phyloP scores from a whole-genome alignment of 1,284 basidiomycete genomes.

The Peniophora sp. region DNA sequence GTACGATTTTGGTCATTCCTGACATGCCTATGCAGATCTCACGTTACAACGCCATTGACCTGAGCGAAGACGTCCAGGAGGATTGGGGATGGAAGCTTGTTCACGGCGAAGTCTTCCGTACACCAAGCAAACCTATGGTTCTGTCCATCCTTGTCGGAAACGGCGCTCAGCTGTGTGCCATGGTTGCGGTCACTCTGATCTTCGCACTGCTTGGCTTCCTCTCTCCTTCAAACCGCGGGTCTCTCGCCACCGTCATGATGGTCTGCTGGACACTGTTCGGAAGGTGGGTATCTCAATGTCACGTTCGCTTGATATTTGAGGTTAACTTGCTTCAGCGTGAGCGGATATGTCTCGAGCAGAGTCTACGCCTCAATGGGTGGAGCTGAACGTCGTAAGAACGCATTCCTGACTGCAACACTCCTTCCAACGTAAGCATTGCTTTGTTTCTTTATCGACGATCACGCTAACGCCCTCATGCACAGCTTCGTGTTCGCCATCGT shows the following conservation, averaged over 20 bases:
- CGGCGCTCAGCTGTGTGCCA: conserved; percentile 83
- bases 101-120: conserved; percentile 93
- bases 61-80: conserved; percentile 91
- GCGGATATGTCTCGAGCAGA: conserved; percentile 86
- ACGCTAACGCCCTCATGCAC: conserved; percentile 26
- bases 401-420: conserved; percentile 82
- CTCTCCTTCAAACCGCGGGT: conserved; percentile 92
- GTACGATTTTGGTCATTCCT: conserved; percentile 29
- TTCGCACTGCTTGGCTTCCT: conserved; percentile 98
- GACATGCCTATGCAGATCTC: conserved; percentile 94
- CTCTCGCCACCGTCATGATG: conserved; percentile 93
- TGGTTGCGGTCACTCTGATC: conserved; percentile 87
- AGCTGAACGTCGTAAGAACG: conserved; percentile 71
- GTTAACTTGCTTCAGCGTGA: conserved; percentile 42
- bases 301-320: not conserved
- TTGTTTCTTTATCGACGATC: not conserved
- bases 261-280: conserved; percentile 95
- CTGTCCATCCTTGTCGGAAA: conserved; percentile 87
- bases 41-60: conserved; percentile 43
- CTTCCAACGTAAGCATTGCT: conserved; percentile 78
- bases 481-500: conserved; percentile 70
- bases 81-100: conserved; percentile 98
- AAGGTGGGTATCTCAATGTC: conserved; percentile 33
- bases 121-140: conserved; percentile 72
- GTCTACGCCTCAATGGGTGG: conserved; percentile 84